Conservation (phyloP, 768 basidiomycete genomes). For the Mycena kentingensis region DNA sequence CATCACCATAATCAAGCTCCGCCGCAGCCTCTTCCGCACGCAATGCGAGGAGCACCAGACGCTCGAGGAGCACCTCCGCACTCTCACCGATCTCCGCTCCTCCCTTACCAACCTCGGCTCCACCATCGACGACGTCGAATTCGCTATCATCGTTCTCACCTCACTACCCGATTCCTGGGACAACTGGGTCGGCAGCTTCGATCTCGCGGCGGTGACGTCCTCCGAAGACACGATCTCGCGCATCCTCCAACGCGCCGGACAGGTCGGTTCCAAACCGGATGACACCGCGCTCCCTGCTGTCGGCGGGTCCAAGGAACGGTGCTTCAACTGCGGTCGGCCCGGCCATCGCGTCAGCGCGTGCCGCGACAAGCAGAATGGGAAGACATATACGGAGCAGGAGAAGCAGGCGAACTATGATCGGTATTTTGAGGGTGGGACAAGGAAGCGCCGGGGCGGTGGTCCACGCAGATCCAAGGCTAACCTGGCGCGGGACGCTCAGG, state of each 20-base stretch:
- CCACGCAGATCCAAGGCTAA: conserved; percentile 7
- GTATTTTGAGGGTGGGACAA: too few species aligned
- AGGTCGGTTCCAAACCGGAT: neutral
- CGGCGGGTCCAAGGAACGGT: too few species aligned
- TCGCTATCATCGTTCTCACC: conserved; percentile 30
- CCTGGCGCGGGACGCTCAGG: neutral
- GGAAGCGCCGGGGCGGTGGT: too few species aligned
- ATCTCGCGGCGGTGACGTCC: conserved; percentile 15
- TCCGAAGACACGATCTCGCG: conserved; percentile 20
- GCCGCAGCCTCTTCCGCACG: conserved; percentile 27
- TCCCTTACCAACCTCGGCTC: conserved; percentile 24
- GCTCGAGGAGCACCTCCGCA: conserved; percentile 34
- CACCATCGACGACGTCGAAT: conserved; percentile 30
- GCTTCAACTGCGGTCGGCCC: conserved; percentile 3
- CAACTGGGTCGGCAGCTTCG: conserved; percentile 24
- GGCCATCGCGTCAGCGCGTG: neutral
- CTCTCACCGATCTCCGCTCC: conserved; percentile 27
- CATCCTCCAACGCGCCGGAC: conserved; percentile 22
- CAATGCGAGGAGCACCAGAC: conserved; percentile 30
- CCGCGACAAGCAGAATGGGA: conserved; percentile 8
- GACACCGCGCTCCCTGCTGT: too few species aligned
- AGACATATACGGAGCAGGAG: neutral
- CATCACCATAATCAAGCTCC: conserved; percentile 26
- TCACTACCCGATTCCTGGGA: conserved; percentile 37
- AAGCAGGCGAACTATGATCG: conserved; percentile 1